Evolutionary conservation across 2,329 filamentous ascomycete species (phyloP).

Genomic region (Nothophoma quercina): DNA sequence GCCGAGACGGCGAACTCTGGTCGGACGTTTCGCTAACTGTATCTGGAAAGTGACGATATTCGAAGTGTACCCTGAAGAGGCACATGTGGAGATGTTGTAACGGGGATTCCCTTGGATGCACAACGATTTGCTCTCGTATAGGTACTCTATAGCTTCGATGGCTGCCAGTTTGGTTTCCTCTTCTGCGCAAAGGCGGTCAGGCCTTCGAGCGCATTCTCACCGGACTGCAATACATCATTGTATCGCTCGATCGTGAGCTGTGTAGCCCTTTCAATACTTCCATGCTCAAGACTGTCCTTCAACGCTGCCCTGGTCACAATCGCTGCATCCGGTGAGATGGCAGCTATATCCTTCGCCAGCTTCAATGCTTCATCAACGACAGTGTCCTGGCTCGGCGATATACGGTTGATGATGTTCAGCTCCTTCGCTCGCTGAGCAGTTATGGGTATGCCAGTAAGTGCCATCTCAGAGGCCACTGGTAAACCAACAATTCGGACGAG

Average conservation of each 20-base stretch:
- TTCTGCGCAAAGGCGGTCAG: conserved; percentile 62
- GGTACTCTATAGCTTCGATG: conserved; percentile 57
- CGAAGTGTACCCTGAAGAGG: neutral
- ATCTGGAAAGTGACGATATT: conserved; percentile 1
- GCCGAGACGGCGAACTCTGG: conserved; percentile 6
- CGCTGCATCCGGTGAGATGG: conserved; percentile 48
- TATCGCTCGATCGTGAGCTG: conserved; percentile 55
- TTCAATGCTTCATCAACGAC: conserved; percentile 48
- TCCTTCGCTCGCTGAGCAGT: conserved; percentile 55
- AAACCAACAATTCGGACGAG: conserved; percentile 59
- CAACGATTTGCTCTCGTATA: neutral
- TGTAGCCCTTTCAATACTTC: conserved; percentile 48
- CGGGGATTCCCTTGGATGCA: neutral
- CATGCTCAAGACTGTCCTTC: conserved; percentile 45
- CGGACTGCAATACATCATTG: conserved; percentile 49
- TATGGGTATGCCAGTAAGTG: conserved; percentile 57
- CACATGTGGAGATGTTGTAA: neutral
- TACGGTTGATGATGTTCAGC: conserved; percentile 53
- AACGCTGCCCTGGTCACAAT: conserved; percentile 48
- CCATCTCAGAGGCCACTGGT: conserved; percentile 60
- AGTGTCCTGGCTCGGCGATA: conserved; percentile 45
- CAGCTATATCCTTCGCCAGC: conserved; percentile 45
- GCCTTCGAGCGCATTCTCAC: conserved; percentile 60
- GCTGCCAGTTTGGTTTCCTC: conserved; percentile 58
- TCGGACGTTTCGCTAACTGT: neutral